phyloP scores from a whole-genome alignment of 202 grass and related monocot species.

The Schoenoplectus triqueter region DNA sequence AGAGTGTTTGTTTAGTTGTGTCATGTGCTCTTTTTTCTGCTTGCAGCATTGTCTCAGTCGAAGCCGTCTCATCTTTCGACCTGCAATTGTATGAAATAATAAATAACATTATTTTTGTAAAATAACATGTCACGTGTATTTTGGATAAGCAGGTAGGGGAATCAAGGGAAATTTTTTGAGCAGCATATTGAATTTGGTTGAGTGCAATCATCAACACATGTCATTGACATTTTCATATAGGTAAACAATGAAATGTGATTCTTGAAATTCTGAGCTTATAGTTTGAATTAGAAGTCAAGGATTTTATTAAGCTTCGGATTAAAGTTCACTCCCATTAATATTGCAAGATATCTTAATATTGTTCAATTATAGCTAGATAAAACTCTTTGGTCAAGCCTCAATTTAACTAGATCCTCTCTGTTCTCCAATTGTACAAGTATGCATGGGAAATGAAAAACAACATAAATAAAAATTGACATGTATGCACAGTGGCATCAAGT shows the following conservation, averaged over 20 bases:
- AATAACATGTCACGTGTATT: background rate
- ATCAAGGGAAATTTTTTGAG: background rate
- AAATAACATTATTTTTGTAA: conserved; percentile 31
- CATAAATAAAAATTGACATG: background rate
- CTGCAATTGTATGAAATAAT: conserved; percentile 44
- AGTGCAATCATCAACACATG: background rate
- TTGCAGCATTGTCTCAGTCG: conserved; percentile 59
- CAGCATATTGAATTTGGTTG: background rate
- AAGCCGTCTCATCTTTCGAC: conserved; percentile 64
- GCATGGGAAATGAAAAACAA: background rate
- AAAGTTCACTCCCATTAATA: background rate
- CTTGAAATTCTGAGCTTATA: background rate
- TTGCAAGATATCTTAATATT: background rate
- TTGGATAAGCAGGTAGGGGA: background rate
- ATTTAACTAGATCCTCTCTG: background rate
- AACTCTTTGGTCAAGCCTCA: background rate
- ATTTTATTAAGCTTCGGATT: background rate
- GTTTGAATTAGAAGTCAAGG: background rate
- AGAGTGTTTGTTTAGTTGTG: conserved; percentile 51
- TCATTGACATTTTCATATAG: background rate
- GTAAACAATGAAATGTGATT: background rate
- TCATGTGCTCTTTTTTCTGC: conserved; percentile 58
- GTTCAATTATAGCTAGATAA: background rate
- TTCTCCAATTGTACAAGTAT: conserved; percentile 1
- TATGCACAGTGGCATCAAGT: background rate